A percentile compares a stretch with the other conserved stretches of the same genome.
Conservation (phyloP, 2,329 filamentous ascomycete species). For the Epichloe gansuensis region DNA sequence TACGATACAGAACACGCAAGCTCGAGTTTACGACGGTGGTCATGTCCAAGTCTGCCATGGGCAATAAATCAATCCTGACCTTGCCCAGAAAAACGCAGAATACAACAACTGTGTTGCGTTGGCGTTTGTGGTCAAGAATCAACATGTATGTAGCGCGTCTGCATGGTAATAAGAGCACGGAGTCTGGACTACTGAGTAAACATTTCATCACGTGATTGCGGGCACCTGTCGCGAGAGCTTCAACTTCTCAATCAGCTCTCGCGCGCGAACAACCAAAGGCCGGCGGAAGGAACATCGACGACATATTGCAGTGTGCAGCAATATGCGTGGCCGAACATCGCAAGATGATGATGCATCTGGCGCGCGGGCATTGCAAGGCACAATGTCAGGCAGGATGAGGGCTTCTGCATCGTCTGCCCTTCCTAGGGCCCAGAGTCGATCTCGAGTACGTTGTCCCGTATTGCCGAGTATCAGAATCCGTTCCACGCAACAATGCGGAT, state of each 20-base stretch:
- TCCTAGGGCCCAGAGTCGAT: constrained; percentile 25
- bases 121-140: too few relatives aligned
- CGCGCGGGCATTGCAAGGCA: constrained; percentile 16
- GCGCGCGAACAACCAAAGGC: not conserved
- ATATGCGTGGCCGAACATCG: constrained; percentile 22
- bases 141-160: too few relatives aligned
- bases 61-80: too few relatives aligned
- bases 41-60: too few relatives aligned
- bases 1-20: too few relatives aligned
- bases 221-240: constrained; percentile 1
- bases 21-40: too few relatives aligned
- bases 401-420: constrained; percentile 22
- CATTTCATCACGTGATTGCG: constrained; percentile 2
- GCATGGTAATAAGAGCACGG: too few relatives aligned
- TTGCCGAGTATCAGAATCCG: not conserved
- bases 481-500: not conserved
- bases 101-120: too few relatives aligned
- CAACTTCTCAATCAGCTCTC: not conserved
- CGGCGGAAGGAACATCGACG: not conserved
- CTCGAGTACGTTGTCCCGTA: constrained; percentile 22
- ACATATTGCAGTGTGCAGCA: constrained; percentile 2
- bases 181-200: too few relatives aligned
- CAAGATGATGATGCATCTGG: constrained; percentile 19
- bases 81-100: too few relatives aligned
- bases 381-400: constrained; percentile 20